Evolutionary conservation across 495 filamentous ascomycete genomes (phyloP), one percentile per base, ranked within the genome.

Genomic region (Massariosphaeria phaeospora): DNA sequence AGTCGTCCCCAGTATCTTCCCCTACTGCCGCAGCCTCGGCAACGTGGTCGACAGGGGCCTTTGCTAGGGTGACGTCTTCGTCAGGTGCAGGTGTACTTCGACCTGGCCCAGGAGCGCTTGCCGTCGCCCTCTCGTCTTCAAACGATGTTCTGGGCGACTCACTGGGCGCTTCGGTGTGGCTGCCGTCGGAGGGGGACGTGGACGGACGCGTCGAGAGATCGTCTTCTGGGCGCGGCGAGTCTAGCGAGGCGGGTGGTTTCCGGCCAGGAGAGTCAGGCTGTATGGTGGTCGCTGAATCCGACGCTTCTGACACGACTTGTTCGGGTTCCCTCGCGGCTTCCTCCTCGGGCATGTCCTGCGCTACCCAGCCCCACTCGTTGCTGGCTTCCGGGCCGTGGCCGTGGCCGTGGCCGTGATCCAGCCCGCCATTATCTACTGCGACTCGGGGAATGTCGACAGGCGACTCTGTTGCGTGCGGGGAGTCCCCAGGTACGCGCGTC

Each of bases 131-230:
- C 40, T 64, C 56, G 13, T 64, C 61, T 25, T 64, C 61, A 33
- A 64, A 57, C 10, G 61, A 64, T 12, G 61, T 64, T 11, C 61
- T 26, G 7, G 61, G 57, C 20, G 61, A 64, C 36, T 64, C 61
- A 9, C 24, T 25, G 12, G 29, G 45, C 1, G 48, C 18, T 24
- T 57, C 61, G 13, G 31, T 48, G 17, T 61, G 61, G 26, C 61
- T 64, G n/a, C 20, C 20, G n/a, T 64, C 61, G 36, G 61, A 64
- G 10, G 61, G 61, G 21, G 61, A 64, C 21, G 57, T 61, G 18
- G 61, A 64, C 1, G 61, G 57, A 20, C 61, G 33, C 40, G 61
- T 64, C 10, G 61, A 64, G n/a, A 46, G 44, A 27, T 61, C 61
- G 27, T 64, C 61, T 11, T 64, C 61, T 12, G 10, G 30, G 24